phyloP scores from a whole-genome alignment of 805 yeast genomes.

The Lachancea meyersii region DNA sequence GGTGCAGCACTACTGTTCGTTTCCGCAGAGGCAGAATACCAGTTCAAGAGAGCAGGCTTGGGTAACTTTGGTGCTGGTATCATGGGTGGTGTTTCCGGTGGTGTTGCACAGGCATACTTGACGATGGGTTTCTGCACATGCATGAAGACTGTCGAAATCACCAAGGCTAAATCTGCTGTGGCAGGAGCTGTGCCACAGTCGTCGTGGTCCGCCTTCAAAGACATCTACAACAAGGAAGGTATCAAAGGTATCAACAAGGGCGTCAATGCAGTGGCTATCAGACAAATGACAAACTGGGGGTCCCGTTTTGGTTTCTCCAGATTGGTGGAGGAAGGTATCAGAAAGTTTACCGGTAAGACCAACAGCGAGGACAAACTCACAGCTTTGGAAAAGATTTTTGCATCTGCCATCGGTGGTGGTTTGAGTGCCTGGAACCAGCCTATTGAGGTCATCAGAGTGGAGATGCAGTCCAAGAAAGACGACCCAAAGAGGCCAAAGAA shows the following conservation, averaged over 20 bases:
- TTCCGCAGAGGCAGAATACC: slow-evolving; percentile 86
- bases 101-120: slow-evolving; percentile 91
- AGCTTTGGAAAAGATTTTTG: slow-evolving; percentile 74
- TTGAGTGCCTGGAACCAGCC: slow-evolving; percentile 99
- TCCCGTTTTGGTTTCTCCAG: slow-evolving; percentile 91
- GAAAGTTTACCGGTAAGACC: slow-evolving; percentile 53
- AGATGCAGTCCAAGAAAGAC: slow-evolving; percentile 91
- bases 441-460: slow-evolving; percentile 94
- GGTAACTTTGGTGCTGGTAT: slow-evolving; percentile 79
- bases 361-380: slow-evolving; percentile 51
- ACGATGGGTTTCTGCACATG: slow-evolving; percentile 98
- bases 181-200: slow-evolving; percentile 67
- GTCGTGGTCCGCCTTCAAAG: slow-evolving; percentile 79
- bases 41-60: slow-evolving; percentile 56
- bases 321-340: slow-evolving; percentile 81
- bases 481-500: slow-evolving; percentile 96
- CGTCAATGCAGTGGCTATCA: slow-evolving; percentile 96
- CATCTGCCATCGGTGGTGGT: slow-evolving; percentile 94
- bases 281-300: slow-evolving; percentile 99
- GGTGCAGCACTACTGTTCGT: slow-evolving; percentile 94
- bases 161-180: slow-evolving; percentile 72
- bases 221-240: slow-evolving; percentile 80
- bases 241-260: slow-evolving; percentile 94
- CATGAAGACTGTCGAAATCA: slow-evolving; percentile 98
- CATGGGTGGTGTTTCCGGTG: slow-evolving; percentile 93